Percentiles rank a stretch among this genome's conserved stretches.
Conservation (phyloP, 2,329 filamentous ascomycete species). For the Fusarium proliferatum region DNA sequence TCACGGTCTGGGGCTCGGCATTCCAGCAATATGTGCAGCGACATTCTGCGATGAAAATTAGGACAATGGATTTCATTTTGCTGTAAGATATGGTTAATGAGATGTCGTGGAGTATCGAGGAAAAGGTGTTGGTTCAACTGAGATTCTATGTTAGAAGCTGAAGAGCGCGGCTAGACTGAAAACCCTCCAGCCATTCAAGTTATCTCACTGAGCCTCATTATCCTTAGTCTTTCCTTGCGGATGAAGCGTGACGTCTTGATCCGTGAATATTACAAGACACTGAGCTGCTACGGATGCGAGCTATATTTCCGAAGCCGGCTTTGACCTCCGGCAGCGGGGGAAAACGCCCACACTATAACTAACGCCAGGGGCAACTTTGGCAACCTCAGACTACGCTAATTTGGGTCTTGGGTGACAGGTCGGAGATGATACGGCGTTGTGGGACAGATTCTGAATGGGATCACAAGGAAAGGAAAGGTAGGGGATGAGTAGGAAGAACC, state of each 20-base stretch:
- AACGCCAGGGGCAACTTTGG: constrained; percentile 15
- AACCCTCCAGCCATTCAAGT: background rate
- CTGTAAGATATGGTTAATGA: background rate
- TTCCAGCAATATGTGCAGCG: constrained; percentile 3
- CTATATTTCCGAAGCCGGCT: constrained; percentile 25
- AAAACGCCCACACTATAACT: constrained; percentile 14
- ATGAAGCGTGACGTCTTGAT: background rate
- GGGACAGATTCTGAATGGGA: background rate
- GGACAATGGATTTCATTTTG: background rate
- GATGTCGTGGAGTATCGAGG: background rate
- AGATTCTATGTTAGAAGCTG: background rate
- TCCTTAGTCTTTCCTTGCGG: background rate
- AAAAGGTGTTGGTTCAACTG: background rate
- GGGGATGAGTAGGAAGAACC: constrained; percentile 20
- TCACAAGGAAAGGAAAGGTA: constrained; percentile 1
- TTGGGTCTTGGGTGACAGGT: constrained; percentile 1
- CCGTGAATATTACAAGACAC: background rate
- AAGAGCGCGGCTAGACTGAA: background rate
- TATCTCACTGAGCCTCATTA: background rate
- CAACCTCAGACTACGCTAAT: background rate
- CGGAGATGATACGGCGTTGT: constrained; percentile 36
- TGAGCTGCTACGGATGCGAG: constrained; percentile 1
- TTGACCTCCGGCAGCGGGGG: constrained; percentile 1
- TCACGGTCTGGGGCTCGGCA: constrained; percentile 13
- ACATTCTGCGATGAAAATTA: background rate